phyloP scores from a whole-genome alignment of 1,284 basidiomycete genomes.

The Leccinum pallidistipes region DNA sequence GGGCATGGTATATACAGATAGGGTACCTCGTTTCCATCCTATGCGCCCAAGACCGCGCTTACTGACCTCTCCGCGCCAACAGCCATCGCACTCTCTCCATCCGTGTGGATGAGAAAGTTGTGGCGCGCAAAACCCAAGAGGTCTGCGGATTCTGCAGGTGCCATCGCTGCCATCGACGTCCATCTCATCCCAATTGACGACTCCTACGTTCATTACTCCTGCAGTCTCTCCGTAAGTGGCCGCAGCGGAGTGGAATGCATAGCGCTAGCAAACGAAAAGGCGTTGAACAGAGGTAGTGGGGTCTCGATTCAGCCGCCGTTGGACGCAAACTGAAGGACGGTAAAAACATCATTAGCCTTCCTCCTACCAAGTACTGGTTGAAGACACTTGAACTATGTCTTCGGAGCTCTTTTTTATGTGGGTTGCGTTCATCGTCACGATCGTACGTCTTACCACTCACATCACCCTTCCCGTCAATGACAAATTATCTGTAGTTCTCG shows the following conservation, averaged over 20 bases:
- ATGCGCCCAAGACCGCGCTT: neutral
- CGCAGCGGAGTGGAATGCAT: no score
- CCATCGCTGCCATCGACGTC: constrained; percentile 47
- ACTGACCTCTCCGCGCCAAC: neutral
- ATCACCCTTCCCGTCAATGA: constrained; percentile 13
- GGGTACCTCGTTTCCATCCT: constrained; percentile 9
- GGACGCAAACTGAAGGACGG: constrained; percentile 43
- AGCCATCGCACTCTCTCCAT: constrained; percentile 47
- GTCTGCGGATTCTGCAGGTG: constrained; percentile 37
- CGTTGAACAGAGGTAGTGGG: no score
- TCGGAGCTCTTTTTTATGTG: constrained; percentile 54
- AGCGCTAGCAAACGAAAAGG: no score
- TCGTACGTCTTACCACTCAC: constrained; percentile 31
- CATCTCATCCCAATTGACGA: constrained; percentile 44
- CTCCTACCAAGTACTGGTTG: constrained; percentile 47
- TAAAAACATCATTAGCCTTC: constrained; percentile 49
- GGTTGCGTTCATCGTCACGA: constrained; percentile 48
- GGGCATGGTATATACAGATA: constrained; percentile 36
- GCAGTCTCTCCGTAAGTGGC: constrained; percentile 38
- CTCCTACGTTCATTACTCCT: constrained; percentile 45
- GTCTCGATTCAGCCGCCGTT: constrained; percentile 46
- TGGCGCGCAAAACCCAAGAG: constrained; percentile 15
- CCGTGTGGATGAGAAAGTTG: constrained; percentile 37
- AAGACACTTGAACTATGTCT: constrained; percentile 52
- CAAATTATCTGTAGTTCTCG: constrained; percentile 36